These are phyloP conservation scores for Rutstroemia sp. DNA, from an alignment of 2,329 filamentous ascomycete genomes.

Conservation along the genomic window DNA sequence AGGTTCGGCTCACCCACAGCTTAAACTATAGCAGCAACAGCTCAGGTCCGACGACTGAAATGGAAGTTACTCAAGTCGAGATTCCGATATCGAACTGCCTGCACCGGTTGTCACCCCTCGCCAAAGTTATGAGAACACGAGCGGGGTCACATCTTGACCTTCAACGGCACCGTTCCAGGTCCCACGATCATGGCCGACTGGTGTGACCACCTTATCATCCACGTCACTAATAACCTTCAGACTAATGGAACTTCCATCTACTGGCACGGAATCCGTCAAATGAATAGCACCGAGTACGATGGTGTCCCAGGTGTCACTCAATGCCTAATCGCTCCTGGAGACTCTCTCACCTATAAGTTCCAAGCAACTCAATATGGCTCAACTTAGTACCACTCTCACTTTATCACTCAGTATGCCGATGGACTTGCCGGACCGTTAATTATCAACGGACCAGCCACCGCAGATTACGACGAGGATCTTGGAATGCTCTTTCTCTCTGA, in stretches of 20 bases:
- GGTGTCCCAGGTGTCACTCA: constrained; percentile 30
- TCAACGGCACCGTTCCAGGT: too few species aligned
- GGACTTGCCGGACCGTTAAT: constrained; percentile 49
- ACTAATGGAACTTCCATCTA: background rate
- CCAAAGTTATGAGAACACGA: too few species aligned
- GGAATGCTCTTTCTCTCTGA: constrained; percentile 38
- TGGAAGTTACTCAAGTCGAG: too few species aligned
- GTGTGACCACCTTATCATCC: too few species aligned
- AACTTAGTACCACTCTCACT: constrained; percentile 11
- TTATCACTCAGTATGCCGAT: constrained; percentile 30
- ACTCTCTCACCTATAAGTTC: constrained; percentile 9
- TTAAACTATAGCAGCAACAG: too few species aligned
- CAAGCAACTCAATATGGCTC: constrained; percentile 3
- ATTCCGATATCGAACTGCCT: too few species aligned
- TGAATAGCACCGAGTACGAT: background rate
- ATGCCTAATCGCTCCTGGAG: constrained; percentile 30
- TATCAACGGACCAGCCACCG: constrained; percentile 51
- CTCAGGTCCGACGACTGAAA: too few species aligned
- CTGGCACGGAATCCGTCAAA: constrained; percentile 28
- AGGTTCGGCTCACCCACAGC: too few species aligned
- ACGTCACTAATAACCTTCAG: constrained; percentile 48
- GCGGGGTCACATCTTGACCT: too few species aligned
- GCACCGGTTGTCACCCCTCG: too few species aligned
- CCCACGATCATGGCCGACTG: too few species aligned
- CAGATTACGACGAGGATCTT: constrained; percentile 54